Percentiles rank a stretch among this genome's conserved stretches.
Evolutionary conservation across 129 eudicot species (phyloP).

Genomic region (Centrapalus pauciflorus): DNA sequence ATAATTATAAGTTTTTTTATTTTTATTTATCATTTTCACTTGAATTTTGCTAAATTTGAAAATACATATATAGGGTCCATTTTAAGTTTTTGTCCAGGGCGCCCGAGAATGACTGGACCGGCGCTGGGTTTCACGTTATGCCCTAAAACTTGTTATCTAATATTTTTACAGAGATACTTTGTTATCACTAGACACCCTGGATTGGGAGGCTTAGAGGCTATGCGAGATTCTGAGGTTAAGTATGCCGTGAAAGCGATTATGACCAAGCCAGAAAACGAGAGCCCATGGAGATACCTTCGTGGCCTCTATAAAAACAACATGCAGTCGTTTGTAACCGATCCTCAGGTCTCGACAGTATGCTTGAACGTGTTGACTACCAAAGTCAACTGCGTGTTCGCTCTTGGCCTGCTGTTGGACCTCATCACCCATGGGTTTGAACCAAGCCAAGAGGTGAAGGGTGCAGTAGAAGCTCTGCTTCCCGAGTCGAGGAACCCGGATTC

Average conservation of each 20-base stretch:
- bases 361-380: slow-evolving; percentile 52
- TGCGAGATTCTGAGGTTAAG: slow-evolving; percentile 66
- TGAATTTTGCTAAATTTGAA: too few species aligned
- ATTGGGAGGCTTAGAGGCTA: slow-evolving; percentile 71
- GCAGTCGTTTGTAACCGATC: slow-evolving; percentile 43
- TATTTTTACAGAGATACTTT: slow-evolving; percentile 65
- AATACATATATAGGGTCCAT: too few species aligned
- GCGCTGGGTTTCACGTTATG: too few species aligned
- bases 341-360: slow-evolving; percentile 55
- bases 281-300: slow-evolving; percentile 95
- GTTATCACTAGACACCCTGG: slow-evolving; percentile 76
- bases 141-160: background rate
- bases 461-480: slow-evolving; percentile 40
- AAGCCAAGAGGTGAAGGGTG: slow-evolving; percentile 50
- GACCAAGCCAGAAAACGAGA: slow-evolving; percentile 77
- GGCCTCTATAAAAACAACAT: slow-evolving; percentile 62
- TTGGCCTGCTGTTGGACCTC: slow-evolving; percentile 76
- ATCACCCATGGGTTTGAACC: slow-evolving; percentile 59
- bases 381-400: slow-evolving; percentile 49
- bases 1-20: too few species aligned
- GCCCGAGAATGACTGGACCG: too few species aligned
- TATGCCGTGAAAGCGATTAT: slow-evolving; percentile 67
- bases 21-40: too few species aligned
- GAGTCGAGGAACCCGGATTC: slow-evolving; percentile 32
- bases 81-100: too few species aligned